These are phyloP conservation scores for Hyphopichia khmerensis DNA, from an alignment of 1,139 yeast genomes.

Conservation along the genomic window DNA sequence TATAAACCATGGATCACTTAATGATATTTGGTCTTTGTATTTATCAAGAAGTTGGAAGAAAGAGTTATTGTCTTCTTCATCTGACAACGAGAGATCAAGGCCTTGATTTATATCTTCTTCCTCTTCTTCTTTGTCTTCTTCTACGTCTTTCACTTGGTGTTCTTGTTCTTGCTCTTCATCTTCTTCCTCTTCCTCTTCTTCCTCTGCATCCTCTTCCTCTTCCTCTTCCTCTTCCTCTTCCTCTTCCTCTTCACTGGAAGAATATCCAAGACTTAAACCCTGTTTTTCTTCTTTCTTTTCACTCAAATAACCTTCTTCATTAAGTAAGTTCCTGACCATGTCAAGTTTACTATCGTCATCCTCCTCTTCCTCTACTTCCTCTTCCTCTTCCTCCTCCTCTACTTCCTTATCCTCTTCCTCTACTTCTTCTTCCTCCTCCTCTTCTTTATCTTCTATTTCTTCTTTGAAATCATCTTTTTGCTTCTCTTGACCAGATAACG, in stretches of 20 bases:
- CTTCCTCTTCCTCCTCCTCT: slow-evolving; percentile 5
- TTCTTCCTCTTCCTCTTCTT: slow-evolving; percentile 7
- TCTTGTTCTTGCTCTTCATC: no score
- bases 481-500: no score
- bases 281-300: slow-evolving; percentile 4
- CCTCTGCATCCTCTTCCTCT: slow-evolving; percentile 5
- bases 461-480: slow-evolving; percentile 5
- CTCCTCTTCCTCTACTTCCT: slow-evolving; percentile 6
- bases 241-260: slow-evolving; percentile 12
- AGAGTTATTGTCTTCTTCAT: slow-evolving; percentile 12
- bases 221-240: slow-evolving; percentile 6
- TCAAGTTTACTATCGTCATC: slow-evolving; percentile 6
- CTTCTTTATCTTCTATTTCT: slow-evolving; percentile 8
- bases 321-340: slow-evolving; percentile 15
- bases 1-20: slow-evolving; percentile 39
- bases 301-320: slow-evolving; percentile 18
- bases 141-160: slow-evolving; percentile 6
- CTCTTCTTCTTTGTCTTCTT: slow-evolving; percentile 5
- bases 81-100: slow-evolving; percentile 20
- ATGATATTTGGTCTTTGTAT: slow-evolving; percentile 23
- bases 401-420: slow-evolving; percentile 2
- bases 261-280: slow-evolving; percentile 10
- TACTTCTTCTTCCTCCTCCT: slow-evolving; percentile 6
- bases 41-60: slow-evolving; percentile 25
- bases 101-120: slow-evolving; percentile 9